Base-by-base conservation (phyloP, 768 basidiomycete species). In the Vishniacozyma victoriae region DNA sequence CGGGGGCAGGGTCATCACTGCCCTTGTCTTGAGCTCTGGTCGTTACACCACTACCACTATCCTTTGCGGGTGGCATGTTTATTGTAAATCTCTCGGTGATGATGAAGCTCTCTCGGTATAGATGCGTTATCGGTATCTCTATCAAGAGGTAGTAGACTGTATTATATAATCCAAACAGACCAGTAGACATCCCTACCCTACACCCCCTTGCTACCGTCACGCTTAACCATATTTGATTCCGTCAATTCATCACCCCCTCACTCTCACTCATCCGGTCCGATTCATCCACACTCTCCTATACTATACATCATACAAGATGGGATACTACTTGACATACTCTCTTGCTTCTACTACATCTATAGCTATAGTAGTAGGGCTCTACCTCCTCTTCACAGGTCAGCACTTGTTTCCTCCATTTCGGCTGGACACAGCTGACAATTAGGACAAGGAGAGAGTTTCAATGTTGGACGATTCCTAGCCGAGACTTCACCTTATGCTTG, bases 401-500 rank as follows among this genome's bases (percentile, higher is more conserved):
- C 70, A 18, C 20, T 5, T n/a, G n/a, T n/a, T n/a, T 33, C 29
- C n/a, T 9, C n/a, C 29, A 33, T 9, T 9, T n/a, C 29, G 29
- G 29, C 9, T 47, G 9, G 33, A 19, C 26, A 43, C 41, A 36
- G 42, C 49, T 24, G 23, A 35, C 46, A 12, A 26, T 29, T 41
- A 89, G 88, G 80, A 63, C 87, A 86, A 5, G 88, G 87, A 54
- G 87, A 89, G 72, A 82, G 85, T 1, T 93, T 96, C 82, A 90
- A 96, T 67, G 82, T 89, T 54, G 93, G 92, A 33, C 82, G 82
- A 40, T 96, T 91, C 77, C 79, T 97, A 20, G 91, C 92, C 70
- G 87, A 95, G 75, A 82, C 87, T 22, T 90, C 83, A 67, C 93
- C 93, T 0, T 96, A 87, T 73, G 82, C 84, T 29, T 97, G 89